These are phyloP conservation scores for Wickerhamiella lipophila DNA, from an alignment of 805 yeast species.

Conservation along the genomic window DNA sequence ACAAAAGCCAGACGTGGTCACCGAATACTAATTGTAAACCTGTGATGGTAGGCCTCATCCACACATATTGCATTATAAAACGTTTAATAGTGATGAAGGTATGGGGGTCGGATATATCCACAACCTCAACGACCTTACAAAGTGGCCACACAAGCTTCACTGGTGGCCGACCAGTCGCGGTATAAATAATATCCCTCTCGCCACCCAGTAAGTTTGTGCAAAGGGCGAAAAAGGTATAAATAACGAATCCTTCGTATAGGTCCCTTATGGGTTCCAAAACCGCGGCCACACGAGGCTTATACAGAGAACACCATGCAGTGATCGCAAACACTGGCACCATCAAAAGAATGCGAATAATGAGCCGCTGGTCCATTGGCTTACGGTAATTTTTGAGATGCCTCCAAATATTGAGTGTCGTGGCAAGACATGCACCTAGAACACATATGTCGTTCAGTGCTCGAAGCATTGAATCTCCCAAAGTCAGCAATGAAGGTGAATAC, in stretches of 20 bases:
- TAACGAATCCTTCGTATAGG: constrained; percentile 89
- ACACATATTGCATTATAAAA: constrained; percentile 84
- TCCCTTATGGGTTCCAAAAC: constrained; percentile 44
- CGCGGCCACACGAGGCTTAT: constrained; percentile 23
- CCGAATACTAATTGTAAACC: constrained; percentile 6
- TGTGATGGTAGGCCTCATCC: constrained; percentile 82
- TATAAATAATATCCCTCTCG: constrained; percentile 68
- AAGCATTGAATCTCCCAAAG: constrained; percentile 11
- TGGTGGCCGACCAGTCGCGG: constrained; percentile 59
- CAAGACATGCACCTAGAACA: constrained; percentile 27
- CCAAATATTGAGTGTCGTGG: constrained; percentile 36
- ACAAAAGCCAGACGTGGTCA: constrained; percentile 40
- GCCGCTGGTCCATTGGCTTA: constrained; percentile 77
- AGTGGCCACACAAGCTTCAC: constrained; percentile 46
- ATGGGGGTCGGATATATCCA: constrained; percentile 79
- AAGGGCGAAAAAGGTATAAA: constrained; percentile 80
- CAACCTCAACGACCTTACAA: constrained; percentile 32
- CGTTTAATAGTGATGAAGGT: constrained; percentile 66
- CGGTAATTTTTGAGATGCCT: constrained; percentile 61
- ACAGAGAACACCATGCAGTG: constrained; percentile 49
- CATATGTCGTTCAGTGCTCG: constrained; percentile 15
- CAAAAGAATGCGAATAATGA: constrained; percentile 66
- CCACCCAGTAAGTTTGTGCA: constrained; percentile 83
- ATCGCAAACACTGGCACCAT: constrained; percentile 73
- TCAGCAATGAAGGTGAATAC: neutral